These are phyloP conservation scores for Chionographis japonica DNA, from an alignment of 106 monocot species.

Conservation along the genomic window DNA sequence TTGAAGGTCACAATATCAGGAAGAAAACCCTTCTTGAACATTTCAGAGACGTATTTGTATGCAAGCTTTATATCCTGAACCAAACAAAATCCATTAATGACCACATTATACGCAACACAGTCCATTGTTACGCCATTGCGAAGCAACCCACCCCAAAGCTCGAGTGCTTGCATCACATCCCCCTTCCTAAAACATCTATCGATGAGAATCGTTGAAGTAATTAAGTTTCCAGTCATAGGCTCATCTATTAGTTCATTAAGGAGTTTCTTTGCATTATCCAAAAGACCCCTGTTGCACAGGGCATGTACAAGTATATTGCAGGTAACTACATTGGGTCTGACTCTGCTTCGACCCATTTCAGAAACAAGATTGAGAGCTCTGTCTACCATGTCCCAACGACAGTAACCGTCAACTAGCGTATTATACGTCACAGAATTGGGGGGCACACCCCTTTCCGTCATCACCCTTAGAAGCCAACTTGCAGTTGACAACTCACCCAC, in stretches of 20 bases:
- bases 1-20: conserved; percentile 77
- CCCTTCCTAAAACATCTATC: conserved; percentile 53
- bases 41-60: conserved; percentile 43
- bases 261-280: conserved; percentile 48
- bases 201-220: conserved; percentile 67
- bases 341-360: conserved; percentile 47
- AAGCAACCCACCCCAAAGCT: conserved; percentile 46
- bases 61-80: conserved; percentile 40
- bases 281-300: conserved; percentile 44
- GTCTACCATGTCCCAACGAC: conserved; percentile 35
- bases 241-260: conserved; percentile 43
- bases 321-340: conserved; percentile 51
- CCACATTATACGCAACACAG: conserved; percentile 57
- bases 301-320: conserved; percentile 64
- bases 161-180: conserved; percentile 38
- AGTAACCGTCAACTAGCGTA: conserved; percentile 55
- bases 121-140: conserved; percentile 32
- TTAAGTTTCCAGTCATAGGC: conserved; percentile 30
- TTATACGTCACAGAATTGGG: conserved; percentile 60
- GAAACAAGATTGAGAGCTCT: conserved; percentile 57
- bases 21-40: conserved; percentile 67
- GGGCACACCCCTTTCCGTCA: conserved; percentile 40
- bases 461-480: conserved; percentile 44
- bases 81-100: conserved; percentile 62
- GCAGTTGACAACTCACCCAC: conserved; percentile 38